Conservation (phyloP, 352 stramenopile genomes). For the Thraustotheca clavata region DNA sequence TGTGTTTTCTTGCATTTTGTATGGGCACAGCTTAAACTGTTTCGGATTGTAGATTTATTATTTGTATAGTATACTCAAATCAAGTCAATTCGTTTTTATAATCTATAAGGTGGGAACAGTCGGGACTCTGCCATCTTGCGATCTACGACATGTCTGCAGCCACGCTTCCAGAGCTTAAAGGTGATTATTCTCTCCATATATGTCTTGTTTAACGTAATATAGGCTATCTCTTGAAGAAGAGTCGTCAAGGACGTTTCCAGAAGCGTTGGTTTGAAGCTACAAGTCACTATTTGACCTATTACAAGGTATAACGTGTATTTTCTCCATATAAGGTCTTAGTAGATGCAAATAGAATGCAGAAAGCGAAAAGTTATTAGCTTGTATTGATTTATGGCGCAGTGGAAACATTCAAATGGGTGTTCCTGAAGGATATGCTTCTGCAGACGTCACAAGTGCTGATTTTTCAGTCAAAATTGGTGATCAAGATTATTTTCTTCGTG, state of each 20-base stretch:
- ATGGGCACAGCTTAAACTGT: too few species aligned
- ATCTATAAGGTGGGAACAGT: too few species aligned
- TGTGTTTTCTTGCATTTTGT: too few species aligned
- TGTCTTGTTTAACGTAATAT: background rate
- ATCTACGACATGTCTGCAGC: background rate
- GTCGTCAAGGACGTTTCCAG: slow-evolving; percentile 90
- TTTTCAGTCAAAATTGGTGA: slow-evolving; percentile 82
- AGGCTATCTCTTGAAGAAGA: slow-evolving; percentile 92
- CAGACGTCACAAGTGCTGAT: slow-evolving; percentile 51
- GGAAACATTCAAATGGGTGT: slow-evolving; percentile 64
- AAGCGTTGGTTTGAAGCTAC: slow-evolving; percentile 98
- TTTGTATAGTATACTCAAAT: background rate
- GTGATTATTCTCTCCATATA: slow-evolving; percentile 25
- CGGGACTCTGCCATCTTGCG: background rate
- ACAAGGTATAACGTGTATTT: slow-evolving; percentile 75
- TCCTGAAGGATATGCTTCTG: slow-evolving; percentile 9
- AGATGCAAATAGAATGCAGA: slow-evolving; percentile 47
- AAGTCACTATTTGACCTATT: slow-evolving; percentile 97
- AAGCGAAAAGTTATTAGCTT: slow-evolving; percentile 80
- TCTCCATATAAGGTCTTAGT: background rate
- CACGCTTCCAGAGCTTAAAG: slow-evolving; percentile 67
- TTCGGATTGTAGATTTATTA: background rate
- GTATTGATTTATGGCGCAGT: slow-evolving; percentile 82
- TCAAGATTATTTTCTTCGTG: slow-evolving; percentile 79
- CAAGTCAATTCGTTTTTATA: background rate